These are phyloP conservation scores for Pontederia crassipes DNA, from an alignment of 176 grass and related monocot genomes.

Conservation along the genomic window DNA sequence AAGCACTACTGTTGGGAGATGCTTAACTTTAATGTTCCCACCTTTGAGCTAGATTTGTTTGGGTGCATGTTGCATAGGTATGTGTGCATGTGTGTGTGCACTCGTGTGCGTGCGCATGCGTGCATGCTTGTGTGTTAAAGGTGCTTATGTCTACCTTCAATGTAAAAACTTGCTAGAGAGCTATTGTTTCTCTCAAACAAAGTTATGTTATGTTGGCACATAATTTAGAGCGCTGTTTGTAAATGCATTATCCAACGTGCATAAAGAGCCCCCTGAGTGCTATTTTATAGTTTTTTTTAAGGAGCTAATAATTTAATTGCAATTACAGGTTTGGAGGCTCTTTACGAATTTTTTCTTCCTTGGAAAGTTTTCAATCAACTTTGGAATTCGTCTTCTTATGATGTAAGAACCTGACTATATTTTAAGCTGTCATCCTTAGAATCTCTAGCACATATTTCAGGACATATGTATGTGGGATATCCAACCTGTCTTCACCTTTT, in stretches of 20 bases:
- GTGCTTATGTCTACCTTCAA: no score
- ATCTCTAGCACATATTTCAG: neutral
- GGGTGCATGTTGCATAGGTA: no score
- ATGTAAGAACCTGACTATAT: conserved; percentile 41
- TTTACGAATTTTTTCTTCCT: conserved; percentile 74
- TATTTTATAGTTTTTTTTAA: neutral
- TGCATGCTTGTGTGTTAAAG: no score
- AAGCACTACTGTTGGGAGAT: no score
- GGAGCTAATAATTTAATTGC: neutral
- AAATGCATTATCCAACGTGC: neutral
- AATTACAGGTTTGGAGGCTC: conserved; percentile 64
- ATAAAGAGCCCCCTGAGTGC: neutral
- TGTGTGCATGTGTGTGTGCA: no score
- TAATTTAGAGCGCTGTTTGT: no score
- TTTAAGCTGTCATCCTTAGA: conserved; percentile 1
- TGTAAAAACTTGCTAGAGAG: no score
- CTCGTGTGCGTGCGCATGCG: no score
- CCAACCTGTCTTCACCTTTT: neutral
- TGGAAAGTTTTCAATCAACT: conserved; percentile 74
- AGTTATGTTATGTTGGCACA: no score
- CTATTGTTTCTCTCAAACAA: no score
- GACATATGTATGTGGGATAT: neutral
- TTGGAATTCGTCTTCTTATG: conserved; percentile 87
- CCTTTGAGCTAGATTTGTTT: no score
- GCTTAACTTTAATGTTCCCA: no score